Base-by-base conservation (phyloP, 2,329 filamentous ascomycete genomes). In the Elsinoe necatrix region DNA sequence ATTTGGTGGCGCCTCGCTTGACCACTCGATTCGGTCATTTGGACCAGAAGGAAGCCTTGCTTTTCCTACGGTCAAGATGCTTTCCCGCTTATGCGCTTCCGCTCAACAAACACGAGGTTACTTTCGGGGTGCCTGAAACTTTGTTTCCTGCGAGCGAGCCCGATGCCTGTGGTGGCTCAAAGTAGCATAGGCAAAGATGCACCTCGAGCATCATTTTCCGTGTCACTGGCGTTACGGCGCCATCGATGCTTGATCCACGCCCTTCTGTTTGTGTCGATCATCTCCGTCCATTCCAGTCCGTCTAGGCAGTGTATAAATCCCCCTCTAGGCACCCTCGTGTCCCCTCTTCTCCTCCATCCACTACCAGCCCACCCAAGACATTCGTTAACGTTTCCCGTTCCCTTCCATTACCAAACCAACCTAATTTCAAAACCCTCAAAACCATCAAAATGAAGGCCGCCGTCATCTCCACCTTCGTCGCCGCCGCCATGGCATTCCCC, bases 361-460 rank as follows among this genome's bases (percentile, higher is more conserved):
- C 12, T n/a, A n/a, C n/a, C n/a, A 29, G 9, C 54, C 29, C 41
- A 45, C 54, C 41, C 54, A 47, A 56, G 39, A 56, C 54, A 56
- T 31, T 56, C 54, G 54, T 45, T 56, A 45, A 5, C 34, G 20
- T 11, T n/a, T 25, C 54, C 43, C 20, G 27, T 21, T 27, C 52
- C 27, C 11, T 25, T 21, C 29, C 31, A 31, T 14, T 20, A 29
- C 7, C 23, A 20, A 23, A 14, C 52, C 37, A 14, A 42, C 18
- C n/a, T 29, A 25, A 31, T n/a, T 14, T n/a, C 25, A 35, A 31
- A 1, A 39, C 23, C 43, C 37, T 37, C 52, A 37, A 35, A 56
- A 54, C 55, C 56, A 62, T 68, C 73, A 77, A 71, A 62, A 79
- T 79, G 76, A 75, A 74, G 72, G 62, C 60, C 55, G 59, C 61